Evolutionary conservation across 2,329 filamentous ascomycete genomes (phyloP).

Genomic region (Talaromyces piceae): DNA sequence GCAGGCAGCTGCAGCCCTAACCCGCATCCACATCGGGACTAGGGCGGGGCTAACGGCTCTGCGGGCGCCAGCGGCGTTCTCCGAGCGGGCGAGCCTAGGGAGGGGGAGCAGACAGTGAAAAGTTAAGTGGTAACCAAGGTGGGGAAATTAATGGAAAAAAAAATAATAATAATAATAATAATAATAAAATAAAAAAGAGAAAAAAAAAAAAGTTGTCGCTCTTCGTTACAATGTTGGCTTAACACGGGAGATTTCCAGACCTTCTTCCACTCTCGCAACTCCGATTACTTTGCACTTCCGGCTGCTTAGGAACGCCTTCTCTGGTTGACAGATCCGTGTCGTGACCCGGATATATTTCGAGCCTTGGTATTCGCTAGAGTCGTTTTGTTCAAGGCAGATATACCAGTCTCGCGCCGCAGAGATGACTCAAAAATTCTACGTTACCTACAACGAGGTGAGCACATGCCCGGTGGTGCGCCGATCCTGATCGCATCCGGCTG

Average conservation of each 20-base stretch:
- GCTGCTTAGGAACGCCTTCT: neutral
- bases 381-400: too few relatives aligned
- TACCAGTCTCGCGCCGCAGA: slow-evolving; percentile 24
- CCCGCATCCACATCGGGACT: neutral
- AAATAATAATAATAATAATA: neutral
- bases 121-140: neutral
- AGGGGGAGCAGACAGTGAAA: neutral
- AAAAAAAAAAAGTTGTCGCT: too few relatives aligned
- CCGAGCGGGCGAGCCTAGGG: neutral
- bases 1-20: neutral
- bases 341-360: neutral
- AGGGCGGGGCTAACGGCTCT: neutral
- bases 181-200: too few relatives aligned
- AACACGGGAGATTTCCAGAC: neutral
- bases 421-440: slow-evolving; percentile 80
- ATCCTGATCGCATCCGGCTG: neutral
- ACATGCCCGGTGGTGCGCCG: neutral
- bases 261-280: neutral
- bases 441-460: slow-evolving; percentile 84
- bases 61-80: neutral
- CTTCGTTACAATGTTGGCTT: neutral
- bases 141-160: neutral
- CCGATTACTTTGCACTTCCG: neutral
- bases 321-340: neutral
- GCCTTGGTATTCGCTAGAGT: neutral